Evolutionary conservation across 176 grass and related monocot species (phyloP), one percentile per base, ranked within the genome.

Genomic region (Oryza longistaminata): DNA sequence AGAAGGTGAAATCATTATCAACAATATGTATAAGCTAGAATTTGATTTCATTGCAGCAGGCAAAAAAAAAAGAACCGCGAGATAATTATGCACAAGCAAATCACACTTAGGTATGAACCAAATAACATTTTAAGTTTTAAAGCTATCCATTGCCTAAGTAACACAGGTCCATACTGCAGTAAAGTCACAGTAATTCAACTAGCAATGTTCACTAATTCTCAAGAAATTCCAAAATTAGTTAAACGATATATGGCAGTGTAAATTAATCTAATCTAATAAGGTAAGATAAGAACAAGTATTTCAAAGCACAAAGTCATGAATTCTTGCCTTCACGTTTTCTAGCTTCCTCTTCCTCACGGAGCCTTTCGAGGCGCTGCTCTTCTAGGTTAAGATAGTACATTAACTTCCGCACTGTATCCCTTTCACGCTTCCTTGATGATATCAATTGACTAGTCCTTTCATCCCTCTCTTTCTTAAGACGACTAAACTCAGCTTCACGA

Each of bases 331-430:
- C 93, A 64, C 9, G 91, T 74, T 96, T 96, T 70, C 76, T 91
- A 39, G 91, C 90, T 89, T 96, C 96, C 81, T 92, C 91, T 71
- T 99, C 93, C 84, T 96, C 89, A 27, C 79, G 90, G 2, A 58
- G 37, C 66, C 64, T 90, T 55, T 85, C 49, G 12, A 94, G 58
- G 11, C 93, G 78, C 69, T 99, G 88, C 82, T 99, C 91, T 81
- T 99, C 96, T 65, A 87, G 12, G 76, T 88, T 92, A 17, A 99
- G 69, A 74, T 81, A 94, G 68, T 81, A 92, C 53, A 99, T 92
- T 61, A 94, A 86, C 76, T 99, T 99, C 44, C 96, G 87, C 50
- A 93, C 86, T 10, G 74, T 93, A 74, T 99, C 96, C 53, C 90
- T 88, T 89, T 94, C 96, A 71, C 34, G 85, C 76, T 84, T 99